Percentiles rank a stretch among this genome's conserved stretches.
Conservation (phyloP, 2,329 filamentous ascomycete species). For the Bipolaris zeicola region DNA sequence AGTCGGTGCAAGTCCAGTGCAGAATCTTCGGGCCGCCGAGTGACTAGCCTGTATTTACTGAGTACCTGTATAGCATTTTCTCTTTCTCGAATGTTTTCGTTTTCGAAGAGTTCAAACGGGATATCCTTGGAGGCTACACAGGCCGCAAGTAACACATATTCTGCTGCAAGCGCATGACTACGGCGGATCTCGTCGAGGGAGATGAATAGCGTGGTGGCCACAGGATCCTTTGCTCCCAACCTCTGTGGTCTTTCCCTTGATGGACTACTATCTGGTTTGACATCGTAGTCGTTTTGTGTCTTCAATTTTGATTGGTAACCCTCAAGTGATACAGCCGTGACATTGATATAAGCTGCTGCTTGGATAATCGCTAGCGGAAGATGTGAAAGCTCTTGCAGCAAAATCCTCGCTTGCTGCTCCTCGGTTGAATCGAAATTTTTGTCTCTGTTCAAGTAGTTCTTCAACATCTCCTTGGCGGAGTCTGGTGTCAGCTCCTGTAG, state of each 20-base stretch:
- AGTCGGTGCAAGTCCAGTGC: background rate
- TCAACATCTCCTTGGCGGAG: background rate
- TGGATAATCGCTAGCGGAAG: background rate
- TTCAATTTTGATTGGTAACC: background rate
- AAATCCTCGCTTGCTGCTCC: background rate
- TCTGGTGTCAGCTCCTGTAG: background rate
- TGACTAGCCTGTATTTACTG: background rate
- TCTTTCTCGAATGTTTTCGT: background rate
- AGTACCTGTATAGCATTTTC: background rate
- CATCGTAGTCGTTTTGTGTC: background rate
- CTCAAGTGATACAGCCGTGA: background rate
- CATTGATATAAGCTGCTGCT: background rate
- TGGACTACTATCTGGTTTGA: background rate
- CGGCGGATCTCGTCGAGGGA: background rate
- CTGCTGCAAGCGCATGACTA: background rate
- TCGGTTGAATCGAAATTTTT: background rate
- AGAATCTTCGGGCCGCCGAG: background rate
- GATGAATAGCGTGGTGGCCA: background rate
- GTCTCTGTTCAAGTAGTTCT: background rate
- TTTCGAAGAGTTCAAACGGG: background rate
- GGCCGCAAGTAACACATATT: background rate
- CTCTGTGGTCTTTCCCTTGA: background rate
- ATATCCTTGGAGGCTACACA: background rate
- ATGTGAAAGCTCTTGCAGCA: background rate
- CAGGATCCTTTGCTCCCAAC: background rate